A percentile compares a stretch with the other conserved stretches of the same genome.
These are phyloP conservation scores for Rhodofomes roseus DNA, from an alignment of 1,284 basidiomycete genomes.

Conservation along the genomic window DNA sequence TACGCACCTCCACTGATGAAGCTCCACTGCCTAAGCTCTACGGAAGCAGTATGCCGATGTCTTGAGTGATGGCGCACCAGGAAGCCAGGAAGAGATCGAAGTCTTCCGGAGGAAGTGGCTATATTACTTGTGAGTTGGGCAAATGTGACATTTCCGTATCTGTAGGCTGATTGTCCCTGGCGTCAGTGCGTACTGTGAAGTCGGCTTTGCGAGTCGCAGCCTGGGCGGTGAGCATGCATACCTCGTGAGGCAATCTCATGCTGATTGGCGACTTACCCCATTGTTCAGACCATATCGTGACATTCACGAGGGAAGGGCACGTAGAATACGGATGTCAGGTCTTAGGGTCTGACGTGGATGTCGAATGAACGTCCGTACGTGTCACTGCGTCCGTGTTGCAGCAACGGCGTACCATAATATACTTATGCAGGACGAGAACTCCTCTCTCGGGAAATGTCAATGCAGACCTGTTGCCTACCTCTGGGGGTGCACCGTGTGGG, in stretches of 20 bases:
- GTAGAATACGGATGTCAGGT: slow-evolving; percentile 47
- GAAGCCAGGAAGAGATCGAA: slow-evolving; percentile 63
- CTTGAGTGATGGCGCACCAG: slow-evolving; percentile 38
- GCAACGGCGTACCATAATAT: no score
- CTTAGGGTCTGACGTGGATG: neutral
- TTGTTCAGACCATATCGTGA: slow-evolving; percentile 51
- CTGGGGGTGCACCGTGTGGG: no score
- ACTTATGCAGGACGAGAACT: no score
- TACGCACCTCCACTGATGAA: neutral
- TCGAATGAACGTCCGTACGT: neutral
- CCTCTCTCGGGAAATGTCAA: no score
- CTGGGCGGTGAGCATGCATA: slow-evolving; percentile 50
- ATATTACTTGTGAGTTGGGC: slow-evolving; percentile 46
- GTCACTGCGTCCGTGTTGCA: neutral
- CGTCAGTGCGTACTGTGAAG: slow-evolving; percentile 70
- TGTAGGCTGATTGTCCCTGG: neutral
- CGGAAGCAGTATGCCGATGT: slow-evolving; percentile 58
- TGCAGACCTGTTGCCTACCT: no score
- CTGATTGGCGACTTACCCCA: slow-evolving; percentile 7
- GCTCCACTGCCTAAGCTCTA: slow-evolving; percentile 34
- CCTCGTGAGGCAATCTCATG: neutral
- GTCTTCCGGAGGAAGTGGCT: slow-evolving; percentile 81
- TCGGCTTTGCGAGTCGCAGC: slow-evolving; percentile 67
- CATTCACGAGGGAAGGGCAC: slow-evolving; percentile 58
- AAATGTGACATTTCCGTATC: neutral